A percentile compares a stretch with the other conserved stretches of the same genome.
phyloP scores from a whole-genome alignment of 257 asterid species.

The Eucommia ulmoides region DNA sequence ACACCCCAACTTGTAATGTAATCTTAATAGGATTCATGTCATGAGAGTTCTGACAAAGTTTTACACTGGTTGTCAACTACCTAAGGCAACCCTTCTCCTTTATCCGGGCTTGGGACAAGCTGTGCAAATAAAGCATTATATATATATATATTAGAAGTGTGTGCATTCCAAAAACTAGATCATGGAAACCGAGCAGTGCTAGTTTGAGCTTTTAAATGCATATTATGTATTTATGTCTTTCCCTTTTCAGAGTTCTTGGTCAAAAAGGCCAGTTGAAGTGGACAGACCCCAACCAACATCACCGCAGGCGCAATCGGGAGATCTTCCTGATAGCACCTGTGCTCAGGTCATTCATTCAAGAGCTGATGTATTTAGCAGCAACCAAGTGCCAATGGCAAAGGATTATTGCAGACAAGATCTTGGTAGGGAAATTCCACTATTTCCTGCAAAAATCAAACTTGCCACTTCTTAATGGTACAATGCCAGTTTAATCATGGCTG shows the following conservation, averaged over 20 bases:
- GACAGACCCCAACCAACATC: conserved; percentile 25
- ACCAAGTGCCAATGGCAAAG: conserved; percentile 17
- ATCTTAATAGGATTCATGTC: background rate
- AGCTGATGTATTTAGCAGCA: conserved; percentile 21
- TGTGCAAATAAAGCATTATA: background rate
- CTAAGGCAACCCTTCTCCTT: background rate
- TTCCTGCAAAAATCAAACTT: background rate
- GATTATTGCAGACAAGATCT: conserved; percentile 14
- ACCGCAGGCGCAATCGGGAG: conserved; percentile 24
- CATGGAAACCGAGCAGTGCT: no score
- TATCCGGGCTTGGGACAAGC: no score
- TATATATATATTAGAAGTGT: background rate
- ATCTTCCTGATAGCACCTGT: conserved; percentile 32
- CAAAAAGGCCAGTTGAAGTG: conserved; percentile 27
- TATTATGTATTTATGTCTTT: background rate
- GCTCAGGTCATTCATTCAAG: conserved; percentile 29
- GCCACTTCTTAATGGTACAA: background rate
- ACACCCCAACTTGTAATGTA: no score
- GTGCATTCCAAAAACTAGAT: no score
- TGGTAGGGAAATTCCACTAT: no score
- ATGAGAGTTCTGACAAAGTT: background rate
- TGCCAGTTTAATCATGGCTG: no score
- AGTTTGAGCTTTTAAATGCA: background rate
- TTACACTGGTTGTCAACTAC: background rate
- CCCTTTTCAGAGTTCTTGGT: conserved; percentile 30